A percentile compares a stretch with the other conserved stretches of the same genome.
phyloP scores from a whole-genome alignment of 768 basidiomycete species.

The Trametes punicea region DNA sequence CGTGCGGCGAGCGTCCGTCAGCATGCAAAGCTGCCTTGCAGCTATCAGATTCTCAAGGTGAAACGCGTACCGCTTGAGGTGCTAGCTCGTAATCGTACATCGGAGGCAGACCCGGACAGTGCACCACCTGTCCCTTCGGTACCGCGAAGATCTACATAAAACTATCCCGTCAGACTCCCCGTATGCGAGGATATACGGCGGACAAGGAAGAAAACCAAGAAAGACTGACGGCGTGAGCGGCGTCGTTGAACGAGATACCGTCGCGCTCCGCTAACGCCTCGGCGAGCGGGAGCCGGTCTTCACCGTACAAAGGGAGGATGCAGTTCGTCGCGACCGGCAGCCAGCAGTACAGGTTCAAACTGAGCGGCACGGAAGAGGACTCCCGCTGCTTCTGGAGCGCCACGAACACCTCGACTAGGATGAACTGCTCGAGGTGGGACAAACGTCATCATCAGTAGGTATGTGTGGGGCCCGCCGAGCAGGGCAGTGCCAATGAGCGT shows the following conservation, averaged over 20 bases:
- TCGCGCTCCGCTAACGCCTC: not conserved
- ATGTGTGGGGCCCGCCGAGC: not conserved
- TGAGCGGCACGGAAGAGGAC: not conserved
- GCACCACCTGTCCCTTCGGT: not conserved
- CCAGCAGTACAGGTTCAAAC: not conserved
- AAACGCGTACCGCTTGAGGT: not conserved
- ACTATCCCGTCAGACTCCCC: not conserved
- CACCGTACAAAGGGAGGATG: not conserved
- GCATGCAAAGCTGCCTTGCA: not conserved
- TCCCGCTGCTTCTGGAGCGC: not conserved
- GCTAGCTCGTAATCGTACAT: slow-evolving; percentile 8
- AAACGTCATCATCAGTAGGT: not conserved
- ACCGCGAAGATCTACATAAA: not conserved
- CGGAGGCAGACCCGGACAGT: not conserved
- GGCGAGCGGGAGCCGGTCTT: not conserved
- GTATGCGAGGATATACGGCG: not conserved
- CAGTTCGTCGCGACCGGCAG: not conserved
- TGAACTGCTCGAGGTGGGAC: not conserved
- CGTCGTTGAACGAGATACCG: not conserved
- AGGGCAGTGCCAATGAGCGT: not conserved
- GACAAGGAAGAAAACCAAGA: not conserved
- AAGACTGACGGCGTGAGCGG: not conserved
- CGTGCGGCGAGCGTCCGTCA: not conserved
- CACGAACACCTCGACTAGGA: not conserved
- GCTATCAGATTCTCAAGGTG: not conserved